Base-by-base conservation (phyloP, 495 filamentous ascomycete species). In the Xylaria nigripes region DNA sequence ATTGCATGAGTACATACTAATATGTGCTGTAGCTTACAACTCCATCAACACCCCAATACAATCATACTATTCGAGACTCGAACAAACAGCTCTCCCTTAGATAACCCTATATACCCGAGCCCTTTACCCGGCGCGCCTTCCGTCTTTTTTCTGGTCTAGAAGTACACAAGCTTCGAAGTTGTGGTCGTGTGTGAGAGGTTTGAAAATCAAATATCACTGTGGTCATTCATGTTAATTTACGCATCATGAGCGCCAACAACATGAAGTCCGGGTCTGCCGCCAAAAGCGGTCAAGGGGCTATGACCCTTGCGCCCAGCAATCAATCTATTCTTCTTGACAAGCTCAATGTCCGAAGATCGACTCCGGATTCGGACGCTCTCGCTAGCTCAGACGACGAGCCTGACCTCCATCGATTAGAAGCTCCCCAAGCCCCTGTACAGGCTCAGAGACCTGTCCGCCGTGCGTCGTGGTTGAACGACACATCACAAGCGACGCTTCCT, bases 361-460 rank as follows among this genome's bases (percentile, higher is more conserved):
- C 91, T 6, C 91, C 91, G 15, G 91, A 95, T 62, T 95, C 90
- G 6, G 91, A 96, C 63, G 91, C 90, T 40, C 72, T 96, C 45
- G 89, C 86, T 34, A 95, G 90, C 55, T 95, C 91, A 2, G 91
- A 96, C 63, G 91, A 96, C 61, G 91, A 96, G 65, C 78, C 72
- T 30, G 90, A 85, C 43, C 57, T 68, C 40, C 77, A 72, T 51
- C 75, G 75, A 36, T 76, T 75, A 63, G 78, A 77, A 25, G 62
- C 59, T 18, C 62, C 59, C 32, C 77, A 72, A 53, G 64, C 68
- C 16, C 63, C 61, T 15, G 68, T 62, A 48, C 80, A 71, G 55
- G 74, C 72, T 29, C 70, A 73, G 27, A 78, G 74, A 51, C 76
- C 78, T 6, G 73, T 76, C 13, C 76, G 81, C 30, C 74, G 81